Evolutionary conservation across 257 asterid genomes (phyloP), one percentile per base, ranked within the genome.

Genomic region (Jaltomata sinuosa): DNA sequence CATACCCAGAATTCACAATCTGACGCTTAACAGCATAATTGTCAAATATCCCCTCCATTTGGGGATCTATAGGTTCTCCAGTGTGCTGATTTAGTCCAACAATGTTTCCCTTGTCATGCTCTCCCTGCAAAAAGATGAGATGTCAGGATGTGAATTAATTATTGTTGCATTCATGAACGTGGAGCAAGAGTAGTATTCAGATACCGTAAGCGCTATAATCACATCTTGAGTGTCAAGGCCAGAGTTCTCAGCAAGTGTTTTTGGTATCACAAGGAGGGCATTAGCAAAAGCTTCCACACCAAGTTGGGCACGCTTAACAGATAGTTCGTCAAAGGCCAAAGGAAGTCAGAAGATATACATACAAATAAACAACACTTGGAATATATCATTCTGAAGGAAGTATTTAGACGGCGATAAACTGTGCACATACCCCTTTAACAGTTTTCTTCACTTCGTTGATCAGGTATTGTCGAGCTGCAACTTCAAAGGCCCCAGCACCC

Each of bases 401-500:
- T 47, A 49, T 49, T 77, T 27, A 49, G 81, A 29, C 62, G 49
- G 55, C n/a, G 49, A 49, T 49, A 77, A 18, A 77, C 62, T 77
- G 18, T 8, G 18, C 22, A 27, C 93, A 67, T 94, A 97, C 99
- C 96, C 99, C 99, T 91, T 92, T 83, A 83, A 95, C 97, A 82
- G 97, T 94, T 91, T 93, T 97, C 95, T 93, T 97, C 90, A 97
- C 98, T 90, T 94, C 99, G 80, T 97, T 97, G 83, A 95, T 90
- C 42, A 95, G 91, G 91, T 93, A 68, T 84, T 95, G 99, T 79
- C 98, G 94, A 86, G 99, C 98, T 84, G 99, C 99, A 83, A 97
- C 94, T 89, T 97, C 99, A 87, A 97, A 97, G 84, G 99, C 97
- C 81, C 99, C 99, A 34, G 99, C 99, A 90, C 99, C 99, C 99